Percentiles rank a stretch among this genome's conserved stretches.
Conservation (phyloP, 805 yeast species). For the Ogataea methanolica region DNA sequence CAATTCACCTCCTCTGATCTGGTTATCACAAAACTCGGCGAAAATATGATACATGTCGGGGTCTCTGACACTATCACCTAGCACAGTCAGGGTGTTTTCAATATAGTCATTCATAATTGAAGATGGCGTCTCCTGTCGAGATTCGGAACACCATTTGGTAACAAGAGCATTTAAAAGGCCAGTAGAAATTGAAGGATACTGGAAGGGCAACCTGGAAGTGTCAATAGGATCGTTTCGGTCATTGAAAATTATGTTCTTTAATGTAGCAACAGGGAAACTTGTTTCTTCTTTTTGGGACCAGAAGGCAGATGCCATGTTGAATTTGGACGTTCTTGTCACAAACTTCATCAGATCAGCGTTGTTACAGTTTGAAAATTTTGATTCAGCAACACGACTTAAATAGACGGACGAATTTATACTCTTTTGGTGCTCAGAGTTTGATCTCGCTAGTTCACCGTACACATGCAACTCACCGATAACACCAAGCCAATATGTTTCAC, state of each 20-base stretch:
- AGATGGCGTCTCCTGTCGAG: slow-evolving; percentile 63
- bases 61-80: slow-evolving; percentile 13
- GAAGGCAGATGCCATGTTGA: slow-evolving; percentile 53
- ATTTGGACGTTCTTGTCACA: slow-evolving; percentile 28
- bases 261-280: slow-evolving; percentile 50
- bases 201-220: slow-evolving; percentile 1
- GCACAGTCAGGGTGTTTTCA: slow-evolving; percentile 28
- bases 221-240: slow-evolving; percentile 7
- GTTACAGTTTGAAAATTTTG: slow-evolving; percentile 7
- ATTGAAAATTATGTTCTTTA: slow-evolving; percentile 31
- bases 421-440: slow-evolving; percentile 40
- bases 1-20: slow-evolving; percentile 41
- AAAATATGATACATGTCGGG: slow-evolving; percentile 52
- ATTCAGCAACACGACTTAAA: slow-evolving; percentile 34
- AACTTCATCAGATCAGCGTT: slow-evolving; percentile 5
- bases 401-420: slow-evolving; percentile 45
- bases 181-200: slow-evolving; percentile 9
- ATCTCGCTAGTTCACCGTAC: slow-evolving; percentile 39
- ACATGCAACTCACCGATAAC: slow-evolving; percentile 36
- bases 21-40: slow-evolving; percentile 72
- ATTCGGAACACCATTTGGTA: slow-evolving; percentile 67
- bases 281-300: slow-evolving; percentile 60
- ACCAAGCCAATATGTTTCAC: slow-evolving; percentile 13
- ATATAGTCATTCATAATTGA: slow-evolving; percentile 56
- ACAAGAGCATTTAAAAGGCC: slow-evolving; percentile 32